phyloP scores from a whole-genome alignment of 2,329 filamentous ascomycete genomes.

The Colletotrichum endophyticum region DNA sequence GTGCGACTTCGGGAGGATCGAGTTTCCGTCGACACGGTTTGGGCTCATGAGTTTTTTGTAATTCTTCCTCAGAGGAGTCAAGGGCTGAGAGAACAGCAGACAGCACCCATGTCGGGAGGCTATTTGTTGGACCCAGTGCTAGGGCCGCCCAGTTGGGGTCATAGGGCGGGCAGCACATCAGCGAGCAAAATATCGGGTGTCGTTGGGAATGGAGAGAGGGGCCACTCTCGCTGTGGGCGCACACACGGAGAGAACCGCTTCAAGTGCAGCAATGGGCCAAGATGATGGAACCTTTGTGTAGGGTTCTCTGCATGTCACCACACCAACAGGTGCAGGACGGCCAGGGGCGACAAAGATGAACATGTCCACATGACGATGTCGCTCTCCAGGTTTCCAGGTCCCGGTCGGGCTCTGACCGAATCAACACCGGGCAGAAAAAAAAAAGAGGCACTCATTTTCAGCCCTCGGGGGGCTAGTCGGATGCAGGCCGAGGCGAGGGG shows the following conservation, averaged over 20 bases:
- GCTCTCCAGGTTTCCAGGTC: not conserved
- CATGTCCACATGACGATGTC: constrained; percentile 12
- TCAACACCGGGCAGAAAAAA: not conserved
- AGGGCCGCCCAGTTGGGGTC: not conserved
- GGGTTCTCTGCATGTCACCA: constrained; percentile 14
- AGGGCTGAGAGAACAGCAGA: not conserved
- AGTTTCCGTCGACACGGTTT: not conserved
- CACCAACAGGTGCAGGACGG: not conserved
- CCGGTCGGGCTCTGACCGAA: not conserved
- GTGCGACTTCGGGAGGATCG: not conserved
- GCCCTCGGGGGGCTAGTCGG: not conserved
- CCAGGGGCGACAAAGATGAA: not conserved
- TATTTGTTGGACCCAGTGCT: constrained; percentile 16
- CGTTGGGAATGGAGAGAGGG: not conserved
- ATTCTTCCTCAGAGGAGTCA: not conserved
- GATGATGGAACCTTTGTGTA: constrained; percentile 6
- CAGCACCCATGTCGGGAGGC: constrained; percentile 6
- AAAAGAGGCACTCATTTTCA: not conserved
- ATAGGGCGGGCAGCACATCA: constrained; percentile 6
- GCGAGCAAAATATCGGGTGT: not conserved
- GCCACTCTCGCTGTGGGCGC: not conserved
- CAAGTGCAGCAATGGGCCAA: not conserved
- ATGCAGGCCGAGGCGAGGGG: not conserved
- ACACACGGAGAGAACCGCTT: constrained; percentile 7
- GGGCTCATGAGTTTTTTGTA: not conserved